These are phyloP conservation scores for Suhomyces xylopsoci DNA, from an alignment of 805 yeast species.

Conservation along the genomic window DNA sequence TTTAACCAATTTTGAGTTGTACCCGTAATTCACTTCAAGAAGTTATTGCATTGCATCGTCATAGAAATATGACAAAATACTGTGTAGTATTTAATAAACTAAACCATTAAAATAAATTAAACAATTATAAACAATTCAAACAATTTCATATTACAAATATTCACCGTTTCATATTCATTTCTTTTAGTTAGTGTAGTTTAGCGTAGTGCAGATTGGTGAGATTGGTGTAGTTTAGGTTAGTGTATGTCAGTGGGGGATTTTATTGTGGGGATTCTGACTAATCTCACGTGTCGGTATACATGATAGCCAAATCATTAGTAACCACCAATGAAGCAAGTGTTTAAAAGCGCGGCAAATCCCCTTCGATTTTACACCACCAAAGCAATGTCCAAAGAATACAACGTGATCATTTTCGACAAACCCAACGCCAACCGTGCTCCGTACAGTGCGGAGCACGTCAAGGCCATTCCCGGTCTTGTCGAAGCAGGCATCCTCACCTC, in stretches of 20 bases:
- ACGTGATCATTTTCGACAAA: constrained; percentile 67
- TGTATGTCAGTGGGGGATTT: too few species aligned
- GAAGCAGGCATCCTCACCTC: constrained; percentile 37
- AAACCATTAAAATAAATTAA: too few species aligned
- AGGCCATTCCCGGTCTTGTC: constrained; percentile 41
- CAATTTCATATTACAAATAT: too few species aligned
- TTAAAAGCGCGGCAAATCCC: neutral
- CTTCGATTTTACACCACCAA: neutral
- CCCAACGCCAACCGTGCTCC: constrained; percentile 58
- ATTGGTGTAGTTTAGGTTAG: too few species aligned
- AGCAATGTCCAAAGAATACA: constrained; percentile 22
- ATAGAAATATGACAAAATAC: neutral
- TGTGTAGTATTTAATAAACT: neutral
- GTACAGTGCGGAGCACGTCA: constrained; percentile 53
- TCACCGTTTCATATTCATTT: too few species aligned
- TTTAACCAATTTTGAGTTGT: too few species aligned
- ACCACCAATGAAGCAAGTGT: neutral
- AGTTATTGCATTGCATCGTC: constrained; percentile 4
- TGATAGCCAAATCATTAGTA: neutral
- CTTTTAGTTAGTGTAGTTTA: too few species aligned
- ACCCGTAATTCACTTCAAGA: neutral
- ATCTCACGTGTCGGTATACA: neutral
- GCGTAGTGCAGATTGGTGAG: too few species aligned
- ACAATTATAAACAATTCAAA: too few species aligned
- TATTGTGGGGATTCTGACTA: too few species aligned